A percentile compares a stretch with the other conserved stretches of the same genome.
Conservation (phyloP, 2,329 filamentous ascomycete species). For the Penicillium sclerotigenum region DNA sequence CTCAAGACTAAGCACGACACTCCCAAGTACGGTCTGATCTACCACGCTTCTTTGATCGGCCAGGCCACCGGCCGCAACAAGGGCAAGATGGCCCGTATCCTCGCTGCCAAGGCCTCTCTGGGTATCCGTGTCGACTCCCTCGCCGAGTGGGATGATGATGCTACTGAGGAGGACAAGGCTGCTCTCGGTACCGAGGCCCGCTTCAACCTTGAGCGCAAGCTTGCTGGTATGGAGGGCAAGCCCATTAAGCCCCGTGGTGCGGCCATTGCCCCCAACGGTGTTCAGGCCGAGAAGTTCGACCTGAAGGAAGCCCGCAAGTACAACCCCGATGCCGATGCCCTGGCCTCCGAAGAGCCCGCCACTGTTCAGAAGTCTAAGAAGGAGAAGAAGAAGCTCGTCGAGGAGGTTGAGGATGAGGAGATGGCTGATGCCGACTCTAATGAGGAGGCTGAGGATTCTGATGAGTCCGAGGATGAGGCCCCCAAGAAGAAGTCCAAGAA, state of each 20-base stretch:
- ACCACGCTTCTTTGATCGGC: constrained; percentile 88
- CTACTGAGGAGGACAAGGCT: constrained; percentile 85
- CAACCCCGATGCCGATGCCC: constrained; percentile 87
- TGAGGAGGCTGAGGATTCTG: constrained; percentile 31
- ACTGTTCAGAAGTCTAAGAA: constrained; percentile 34
- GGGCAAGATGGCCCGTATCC: constrained; percentile 97
- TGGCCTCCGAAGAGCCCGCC: constrained; percentile 64
- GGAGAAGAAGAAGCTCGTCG: constrained; percentile 45
- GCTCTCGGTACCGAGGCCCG: constrained; percentile 66
- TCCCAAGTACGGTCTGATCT: constrained; percentile 95
- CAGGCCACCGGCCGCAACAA: constrained; percentile 98
- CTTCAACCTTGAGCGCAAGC: constrained; percentile 49
- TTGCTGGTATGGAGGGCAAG: constrained; percentile 75
- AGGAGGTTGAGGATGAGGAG: constrained; percentile 47
- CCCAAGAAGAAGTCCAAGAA: constrained; percentile 42
- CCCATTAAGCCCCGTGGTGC: constrained; percentile 74
- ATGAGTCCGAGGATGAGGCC: constrained; percentile 31
- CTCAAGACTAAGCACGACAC: constrained; percentile 99
- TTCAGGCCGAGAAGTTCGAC: constrained; percentile 67
- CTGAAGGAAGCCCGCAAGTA: constrained; percentile 92
- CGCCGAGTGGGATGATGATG: constrained; percentile 70
- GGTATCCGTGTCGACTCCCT: constrained; percentile 91
- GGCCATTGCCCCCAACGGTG: constrained; percentile 69
- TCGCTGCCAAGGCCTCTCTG: constrained; percentile 88
- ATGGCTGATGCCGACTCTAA: constrained; percentile 43